A percentile compares a stretch with the other conserved stretches of the same genome.
These are phyloP conservation scores for Pseudogymnoascus destructans DNA, from an alignment of 2,329 filamentous ascomycete genomes.

Conservation along the genomic window DNA sequence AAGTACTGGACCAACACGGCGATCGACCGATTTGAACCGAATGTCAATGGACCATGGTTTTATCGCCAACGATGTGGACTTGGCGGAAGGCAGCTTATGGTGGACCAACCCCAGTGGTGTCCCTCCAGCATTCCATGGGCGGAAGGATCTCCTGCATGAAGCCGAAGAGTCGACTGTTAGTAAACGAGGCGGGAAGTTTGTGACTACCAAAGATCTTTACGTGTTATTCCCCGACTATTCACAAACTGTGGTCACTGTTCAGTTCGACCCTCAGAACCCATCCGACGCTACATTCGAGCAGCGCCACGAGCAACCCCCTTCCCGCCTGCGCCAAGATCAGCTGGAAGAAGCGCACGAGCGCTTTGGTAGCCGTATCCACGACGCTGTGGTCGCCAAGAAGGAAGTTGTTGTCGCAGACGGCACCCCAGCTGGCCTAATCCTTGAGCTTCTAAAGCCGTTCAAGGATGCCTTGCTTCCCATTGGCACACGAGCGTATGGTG, in stretches of 20 bases:
- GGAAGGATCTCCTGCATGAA: slow-evolving; percentile 73
- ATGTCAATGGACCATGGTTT: slow-evolving; percentile 67
- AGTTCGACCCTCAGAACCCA: slow-evolving; percentile 63
- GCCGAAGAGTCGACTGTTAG: slow-evolving; percentile 62
- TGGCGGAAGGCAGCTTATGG: slow-evolving; percentile 64
- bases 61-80: slow-evolving; percentile 78
- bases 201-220: slow-evolving; percentile 67
- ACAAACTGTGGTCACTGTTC: slow-evolving; percentile 74
- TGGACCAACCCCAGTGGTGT: slow-evolving; percentile 72
- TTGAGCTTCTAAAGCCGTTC: slow-evolving; percentile 63
- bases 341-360: slow-evolving; percentile 74
- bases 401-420: slow-evolving; percentile 76
- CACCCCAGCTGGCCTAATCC: slow-evolving; percentile 61
- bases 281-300: slow-evolving; percentile 67
- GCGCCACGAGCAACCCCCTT: slow-evolving; percentile 71
- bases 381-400: slow-evolving; percentile 57
- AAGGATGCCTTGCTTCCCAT: slow-evolving; percentile 66
- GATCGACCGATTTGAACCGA: slow-evolving; percentile 55
- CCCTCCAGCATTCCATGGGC: slow-evolving; percentile 68
- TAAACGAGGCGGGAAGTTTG: slow-evolving; percentile 55
- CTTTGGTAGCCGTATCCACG: slow-evolving; percentile 67
- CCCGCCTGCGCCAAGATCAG: slow-evolving; percentile 76
- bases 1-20: slow-evolving; percentile 34
- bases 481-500: slow-evolving; percentile 80
- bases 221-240: slow-evolving; percentile 95